A percentile compares a stretch with the other conserved stretches of the same genome.
Evolutionary conservation across 352 stramenopile genomes (phyloP).

Genomic region (Thraustochytrium sp.): DNA sequence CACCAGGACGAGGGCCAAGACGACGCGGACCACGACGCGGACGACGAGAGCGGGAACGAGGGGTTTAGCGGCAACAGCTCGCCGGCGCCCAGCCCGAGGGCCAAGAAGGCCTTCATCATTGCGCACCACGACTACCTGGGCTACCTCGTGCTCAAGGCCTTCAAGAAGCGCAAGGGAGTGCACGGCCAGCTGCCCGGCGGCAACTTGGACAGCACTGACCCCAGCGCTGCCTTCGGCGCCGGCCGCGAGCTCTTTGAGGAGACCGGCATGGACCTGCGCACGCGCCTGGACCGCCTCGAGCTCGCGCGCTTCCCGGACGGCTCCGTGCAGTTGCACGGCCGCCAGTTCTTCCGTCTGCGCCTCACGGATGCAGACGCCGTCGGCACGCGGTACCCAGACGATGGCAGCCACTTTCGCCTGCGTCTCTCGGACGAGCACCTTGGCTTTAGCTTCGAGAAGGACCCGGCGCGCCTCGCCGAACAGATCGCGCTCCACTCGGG

Average conservation of each 20-base stretch:
- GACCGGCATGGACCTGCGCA: constrained; percentile 23
- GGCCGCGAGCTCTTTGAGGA: constrained; percentile 35
- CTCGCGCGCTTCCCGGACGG: constrained; percentile 13
- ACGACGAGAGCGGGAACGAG: too few relatives aligned
- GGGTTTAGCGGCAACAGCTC: too few relatives aligned
- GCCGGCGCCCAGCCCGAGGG: too few relatives aligned
- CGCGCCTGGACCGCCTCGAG: not conserved
- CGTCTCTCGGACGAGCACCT: constrained; percentile 17
- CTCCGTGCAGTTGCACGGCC: not conserved
- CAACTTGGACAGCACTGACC: not conserved
- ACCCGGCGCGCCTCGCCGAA: not conserved
- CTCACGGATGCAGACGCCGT: not conserved
- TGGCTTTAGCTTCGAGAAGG: constrained; percentile 19
- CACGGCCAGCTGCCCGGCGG: constrained; percentile 29
- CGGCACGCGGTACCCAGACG: not conserved
- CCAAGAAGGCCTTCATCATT: not conserved
- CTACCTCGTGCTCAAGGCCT: constrained; percentile 36
- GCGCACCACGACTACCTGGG: not conserved
- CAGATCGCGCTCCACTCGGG: constrained; percentile 8
- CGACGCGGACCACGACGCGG: too few relatives aligned
- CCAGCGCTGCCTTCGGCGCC: not conserved
- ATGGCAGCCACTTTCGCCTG: not conserved
- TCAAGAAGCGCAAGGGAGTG: constrained; percentile 27
- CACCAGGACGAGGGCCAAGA: too few relatives aligned
- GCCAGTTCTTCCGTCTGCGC: not conserved